Percentiles rank a stretch among this genome's conserved stretches.
Conservation (phyloP, 345 rosid genomes). For the Syzygium jambos region DNA sequence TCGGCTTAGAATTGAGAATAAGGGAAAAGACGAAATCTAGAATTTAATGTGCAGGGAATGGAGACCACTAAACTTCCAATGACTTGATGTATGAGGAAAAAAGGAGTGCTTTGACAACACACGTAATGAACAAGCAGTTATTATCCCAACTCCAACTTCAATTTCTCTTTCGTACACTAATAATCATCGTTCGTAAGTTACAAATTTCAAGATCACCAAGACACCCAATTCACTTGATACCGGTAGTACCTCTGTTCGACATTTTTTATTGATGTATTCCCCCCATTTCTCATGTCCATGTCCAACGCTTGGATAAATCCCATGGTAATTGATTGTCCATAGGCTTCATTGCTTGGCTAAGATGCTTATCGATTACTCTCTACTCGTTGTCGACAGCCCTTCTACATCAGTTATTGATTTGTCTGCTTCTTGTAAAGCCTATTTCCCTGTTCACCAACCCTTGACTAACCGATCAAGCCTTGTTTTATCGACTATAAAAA, state of each 20-base stretch:
- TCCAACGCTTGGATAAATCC: not conserved
- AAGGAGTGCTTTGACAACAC: not conserved
- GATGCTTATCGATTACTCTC: not conserved
- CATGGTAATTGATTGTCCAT: not conserved
- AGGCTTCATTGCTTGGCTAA: not conserved
- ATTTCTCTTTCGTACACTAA: not conserved
- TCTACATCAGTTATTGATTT: not conserved
- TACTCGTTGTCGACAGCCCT: not conserved
- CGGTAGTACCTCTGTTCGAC: no score
- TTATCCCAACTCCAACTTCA: not conserved
- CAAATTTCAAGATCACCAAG: not conserved
- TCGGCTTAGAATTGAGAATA: not conserved
- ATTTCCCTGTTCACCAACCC: not conserved
- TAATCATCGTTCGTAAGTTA: not conserved
- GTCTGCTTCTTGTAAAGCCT: not conserved
- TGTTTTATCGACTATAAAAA: not conserved
- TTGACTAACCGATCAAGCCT: not conserved
- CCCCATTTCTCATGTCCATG: not conserved
- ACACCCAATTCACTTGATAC: not conserved
- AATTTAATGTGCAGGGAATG: not conserved
- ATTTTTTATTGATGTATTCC: not conserved
- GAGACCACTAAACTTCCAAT: not conserved
- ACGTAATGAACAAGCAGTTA: not conserved
- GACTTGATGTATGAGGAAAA: not conserved
- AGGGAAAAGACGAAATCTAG: not conserved